phyloP scores from a whole-genome alignment of 192 early-diverging fungal species.

The Phlyctochytrium planicorne region DNA sequence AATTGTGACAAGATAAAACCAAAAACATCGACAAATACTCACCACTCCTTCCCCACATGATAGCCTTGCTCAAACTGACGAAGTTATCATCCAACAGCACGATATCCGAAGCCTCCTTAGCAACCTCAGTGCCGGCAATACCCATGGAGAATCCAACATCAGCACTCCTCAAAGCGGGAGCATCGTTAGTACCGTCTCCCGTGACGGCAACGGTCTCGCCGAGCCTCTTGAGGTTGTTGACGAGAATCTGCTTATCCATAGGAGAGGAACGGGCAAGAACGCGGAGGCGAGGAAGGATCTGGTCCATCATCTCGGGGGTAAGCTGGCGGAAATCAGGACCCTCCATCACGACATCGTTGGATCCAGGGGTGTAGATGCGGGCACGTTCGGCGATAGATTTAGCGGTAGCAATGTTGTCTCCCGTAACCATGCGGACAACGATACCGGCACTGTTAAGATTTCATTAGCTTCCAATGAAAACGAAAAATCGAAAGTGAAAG shows the following conservation, averaged over 20 bases:
- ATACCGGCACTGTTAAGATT: slow-evolving; percentile 73
- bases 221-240: slow-evolving; percentile 80
- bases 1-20: too few relatives aligned
- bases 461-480: background rate
- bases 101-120: slow-evolving; percentile 98
- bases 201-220: slow-evolving; percentile 98
- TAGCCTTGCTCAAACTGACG: slow-evolving; percentile 92
- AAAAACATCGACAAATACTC: too few relatives aligned
- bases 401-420: slow-evolving; percentile 93
- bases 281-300: slow-evolving; percentile 86
- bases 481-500: too few relatives aligned
- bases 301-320: slow-evolving; percentile 81
- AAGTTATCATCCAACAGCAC: slow-evolving; percentile 99
- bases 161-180: slow-evolving; percentile 83
- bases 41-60: slow-evolving; percentile 91
- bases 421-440: slow-evolving; percentile 98
- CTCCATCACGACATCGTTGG: slow-evolving; percentile 88
- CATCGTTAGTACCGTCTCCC: slow-evolving; percentile 99
- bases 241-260: slow-evolving; percentile 94
- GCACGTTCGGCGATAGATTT: slow-evolving; percentile 91
- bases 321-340: slow-evolving; percentile 91
- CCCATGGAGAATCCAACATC: slow-evolving; percentile 99
- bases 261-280: slow-evolving; percentile 95
- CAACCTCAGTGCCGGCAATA: slow-evolving; percentile 98
- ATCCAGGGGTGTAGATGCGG: slow-evolving; percentile 58